Evolutionary conservation across 2,329 filamentous ascomycete genomes (phyloP), one percentile per base, ranked within the genome.

Genomic region (Cladobotryum protrusum): DNA sequence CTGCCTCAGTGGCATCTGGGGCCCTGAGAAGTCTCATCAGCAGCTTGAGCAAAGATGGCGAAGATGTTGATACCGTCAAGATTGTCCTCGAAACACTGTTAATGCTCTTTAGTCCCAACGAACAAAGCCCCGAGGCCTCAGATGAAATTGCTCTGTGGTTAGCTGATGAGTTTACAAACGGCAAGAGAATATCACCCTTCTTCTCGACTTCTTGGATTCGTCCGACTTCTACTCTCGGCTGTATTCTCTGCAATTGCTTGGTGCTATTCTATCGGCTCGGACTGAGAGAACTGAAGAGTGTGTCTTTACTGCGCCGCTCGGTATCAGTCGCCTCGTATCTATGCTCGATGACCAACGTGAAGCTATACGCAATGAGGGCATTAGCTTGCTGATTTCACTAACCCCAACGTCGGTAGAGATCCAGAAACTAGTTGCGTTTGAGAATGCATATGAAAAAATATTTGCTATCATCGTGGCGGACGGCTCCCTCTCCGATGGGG

Each of bases 131-230:
- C 32, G 92, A 97, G 77, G 89, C 92, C 48, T 96, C 92, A 13
- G 92, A 97, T 57, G 93, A 99, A 69, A 95, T 99, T 60, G 87
- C 87, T 15, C 75, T 97, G 24, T 99, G 93, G 90, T 77, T 99
- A 52, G 93, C 93, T 48, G 93, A 99, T 70, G 92, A 97, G 68
- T 99, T 99, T 66, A 96, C 93, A 33, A 96, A 76, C 85, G 89
- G 55, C 91, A 96, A 80, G 92, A 97, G 71, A 97, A 99, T 67
- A 92, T 96, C 54, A 92, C 89, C 2, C 75, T 93, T 14, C 79
- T 99, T 19, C 81, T 99, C 53, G 87, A 93, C 64, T 87, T 99
- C 49, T 78, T 99, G 57, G 92, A 96, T 57, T 83, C 85, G 13
- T 77, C 77, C 57, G 91, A 96, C 61, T 95, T 96, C 62, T 96